phyloP scores from a whole-genome alignment of 192 early-diverging fungal species.

The Coemansia sp. region DNA sequence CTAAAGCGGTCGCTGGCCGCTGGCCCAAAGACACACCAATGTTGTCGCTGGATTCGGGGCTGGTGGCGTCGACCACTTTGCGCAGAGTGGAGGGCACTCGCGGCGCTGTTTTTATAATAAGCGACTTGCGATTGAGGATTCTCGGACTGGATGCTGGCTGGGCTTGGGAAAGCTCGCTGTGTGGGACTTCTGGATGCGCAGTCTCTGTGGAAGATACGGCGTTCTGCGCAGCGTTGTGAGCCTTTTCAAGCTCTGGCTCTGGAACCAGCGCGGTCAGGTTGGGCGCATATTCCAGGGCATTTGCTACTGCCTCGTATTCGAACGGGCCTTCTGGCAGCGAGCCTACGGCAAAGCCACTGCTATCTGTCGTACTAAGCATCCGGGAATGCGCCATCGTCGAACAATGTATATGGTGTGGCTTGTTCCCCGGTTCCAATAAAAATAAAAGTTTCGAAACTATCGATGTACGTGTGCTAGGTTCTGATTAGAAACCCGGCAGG shows the following conservation, averaged over 20 bases:
- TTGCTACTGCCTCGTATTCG: neutral
- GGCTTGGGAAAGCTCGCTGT: neutral
- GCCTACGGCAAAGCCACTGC: neutral
- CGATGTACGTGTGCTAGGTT: neutral
- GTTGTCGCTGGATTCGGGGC: neutral
- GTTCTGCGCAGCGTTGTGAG: neutral
- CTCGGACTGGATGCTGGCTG: neutral
- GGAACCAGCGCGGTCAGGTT: neutral
- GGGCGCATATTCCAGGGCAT: neutral
- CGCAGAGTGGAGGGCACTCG: constrained; percentile 47
- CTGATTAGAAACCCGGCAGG: neutral
- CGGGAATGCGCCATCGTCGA: neutral
- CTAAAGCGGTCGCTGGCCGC: neutral
- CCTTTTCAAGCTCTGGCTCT: neutral
- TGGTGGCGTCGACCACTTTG: constrained; percentile 20
- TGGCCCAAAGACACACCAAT: neutral
- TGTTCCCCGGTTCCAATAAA: neutral
- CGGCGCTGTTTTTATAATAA: constrained; percentile 27
- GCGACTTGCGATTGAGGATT: constrained; percentile 15
- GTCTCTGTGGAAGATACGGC: neutral
- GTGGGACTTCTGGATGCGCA: neutral
- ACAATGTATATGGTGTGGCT: neutral
- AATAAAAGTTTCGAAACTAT: neutral
- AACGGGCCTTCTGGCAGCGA: neutral
- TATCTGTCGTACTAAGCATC: neutral